Evolutionary conservation across 2,329 filamentous ascomycete genomes (phyloP).

Genomic region (Mycogone perniciosa): DNA sequence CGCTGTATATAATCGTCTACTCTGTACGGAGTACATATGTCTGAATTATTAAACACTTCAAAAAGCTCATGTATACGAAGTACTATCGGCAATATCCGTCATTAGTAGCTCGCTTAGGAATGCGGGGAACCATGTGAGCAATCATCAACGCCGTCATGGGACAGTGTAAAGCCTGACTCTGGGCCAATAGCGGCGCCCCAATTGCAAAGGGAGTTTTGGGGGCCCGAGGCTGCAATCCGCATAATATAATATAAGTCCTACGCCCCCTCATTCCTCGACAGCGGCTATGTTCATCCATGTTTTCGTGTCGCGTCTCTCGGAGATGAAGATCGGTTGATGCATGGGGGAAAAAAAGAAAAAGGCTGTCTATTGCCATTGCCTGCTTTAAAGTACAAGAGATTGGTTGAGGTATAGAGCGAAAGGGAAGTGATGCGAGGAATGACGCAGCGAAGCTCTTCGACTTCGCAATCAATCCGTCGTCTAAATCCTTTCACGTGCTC

Average conservation of each 20-base stretch:
- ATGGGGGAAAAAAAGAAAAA: background rate
- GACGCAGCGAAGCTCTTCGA: background rate
- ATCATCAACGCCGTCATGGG: background rate
- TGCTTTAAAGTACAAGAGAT: background rate
- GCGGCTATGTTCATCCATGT: too few relatives aligned
- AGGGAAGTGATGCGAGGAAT: background rate
- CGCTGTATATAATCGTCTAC: too few relatives aligned
- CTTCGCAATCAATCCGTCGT: too few relatives aligned
- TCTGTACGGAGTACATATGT: too few relatives aligned
- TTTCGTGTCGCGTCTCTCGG: too few relatives aligned
- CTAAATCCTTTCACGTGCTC: background rate
- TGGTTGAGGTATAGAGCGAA: background rate
- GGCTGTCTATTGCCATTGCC: background rate
- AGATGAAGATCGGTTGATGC: too few relatives aligned
- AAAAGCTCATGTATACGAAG: too few relatives aligned
- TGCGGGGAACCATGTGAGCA: conserved; percentile 10
- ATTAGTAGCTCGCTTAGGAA: background rate
- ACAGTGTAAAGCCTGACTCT: background rate
- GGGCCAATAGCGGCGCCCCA: conserved; percentile 1
- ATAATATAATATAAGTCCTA: too few relatives aligned
- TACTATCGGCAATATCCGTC: too few relatives aligned
- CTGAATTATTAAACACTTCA: too few relatives aligned
- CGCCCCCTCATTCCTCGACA: too few relatives aligned
- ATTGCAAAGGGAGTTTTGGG: background rate
- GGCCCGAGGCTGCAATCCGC: too few relatives aligned